Evolutionary conservation across 1,139 yeast species (phyloP).

Genomic region (Suhomyces guaymorum): DNA sequence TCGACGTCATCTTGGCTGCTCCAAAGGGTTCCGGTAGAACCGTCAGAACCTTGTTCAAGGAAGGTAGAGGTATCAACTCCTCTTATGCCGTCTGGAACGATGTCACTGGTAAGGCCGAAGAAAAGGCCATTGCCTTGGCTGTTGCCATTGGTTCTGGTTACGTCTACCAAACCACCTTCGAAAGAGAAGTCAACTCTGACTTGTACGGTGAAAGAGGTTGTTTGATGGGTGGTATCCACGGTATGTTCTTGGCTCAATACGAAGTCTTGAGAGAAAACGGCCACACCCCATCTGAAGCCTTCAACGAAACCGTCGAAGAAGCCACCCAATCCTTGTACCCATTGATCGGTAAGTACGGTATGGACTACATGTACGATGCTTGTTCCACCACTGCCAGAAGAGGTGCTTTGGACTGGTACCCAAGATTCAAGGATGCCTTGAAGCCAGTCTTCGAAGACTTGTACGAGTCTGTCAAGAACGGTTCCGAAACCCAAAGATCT

Average conservation of each 20-base stretch:
- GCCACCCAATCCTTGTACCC: conserved; percentile 99
- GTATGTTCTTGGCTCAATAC: conserved; percentile 99
- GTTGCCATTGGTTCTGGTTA: conserved; percentile 99
- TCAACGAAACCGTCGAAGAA: conserved; percentile 99
- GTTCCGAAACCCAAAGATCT: conserved; percentile 96
- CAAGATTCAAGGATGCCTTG: conserved; percentile 96
- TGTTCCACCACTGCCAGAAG: conserved; percentile 99
- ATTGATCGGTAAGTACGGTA: conserved; percentile 97
- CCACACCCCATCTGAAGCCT: conserved; percentile 99
- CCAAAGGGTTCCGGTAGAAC: conserved; percentile 99
- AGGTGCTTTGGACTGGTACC: conserved; percentile 99
- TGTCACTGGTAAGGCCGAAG: conserved; percentile 98
- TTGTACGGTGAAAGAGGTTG: conserved; percentile 99
- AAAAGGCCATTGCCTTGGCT: conserved; percentile 97
- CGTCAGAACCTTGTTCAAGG: conserved; percentile 98
- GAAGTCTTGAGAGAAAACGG: conserved; percentile 99
- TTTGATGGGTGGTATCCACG: conserved; percentile 99
- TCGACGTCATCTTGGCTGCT: conserved; percentile 97
- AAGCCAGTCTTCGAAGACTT: conserved; percentile 97
- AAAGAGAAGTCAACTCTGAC: conserved; percentile 98
- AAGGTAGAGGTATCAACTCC: conserved; percentile 99
- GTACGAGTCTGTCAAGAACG: conserved; percentile 93
- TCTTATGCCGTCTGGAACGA: conserved; percentile 99
- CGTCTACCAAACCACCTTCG: conserved; percentile 99
- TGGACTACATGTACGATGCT: conserved; percentile 99